Base-by-base conservation (phyloP, 2,329 filamentous ascomycete species). In the Penicillium sp. region DNA sequence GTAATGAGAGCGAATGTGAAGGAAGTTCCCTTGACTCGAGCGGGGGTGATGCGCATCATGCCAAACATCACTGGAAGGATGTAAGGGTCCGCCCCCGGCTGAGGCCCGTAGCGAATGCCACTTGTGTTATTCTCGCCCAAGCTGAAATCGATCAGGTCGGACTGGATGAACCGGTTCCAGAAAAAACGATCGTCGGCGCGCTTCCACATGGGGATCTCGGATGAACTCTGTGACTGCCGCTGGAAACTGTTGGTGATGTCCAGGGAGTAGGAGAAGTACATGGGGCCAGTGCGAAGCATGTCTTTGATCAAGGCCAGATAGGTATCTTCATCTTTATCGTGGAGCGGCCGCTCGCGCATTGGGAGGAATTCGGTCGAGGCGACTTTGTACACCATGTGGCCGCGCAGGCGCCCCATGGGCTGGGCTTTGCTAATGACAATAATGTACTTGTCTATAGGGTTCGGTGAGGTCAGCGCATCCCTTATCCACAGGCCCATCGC, bases 241-340 rank as follows among this genome's bases (percentile, higher is more conserved):
- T 99, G 95, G 80, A 98, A 96, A 73, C 87, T 93, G 81, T 96
- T 99, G 68, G 95, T 99, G 64, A 99, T 85, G 77, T 99, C 95
- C 75, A 96, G 87, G 9, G 93, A 94, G 81, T 99, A 99, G 58
- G 95, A 98, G 72, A 97, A 99, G 83, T 96, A 98, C 89, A 98
- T 92, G 9, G 94, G 92, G 0, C 90, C 91, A 13, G 86, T 88
- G 74, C 90, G 89, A 68, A 99, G 84, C 62, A 95, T 87, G 50
- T 84, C 86, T 76, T 92, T 92, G 67, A 99, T 85, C 55, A 98
- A 83, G 51, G 82, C 79, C 55, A 98, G 84, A 76, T 97, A 98
- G 67, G 87, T 90, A 77, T 98, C 94, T 82, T 99, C 95, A 74
- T 99, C 95, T 46, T 89, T 87, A 72, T 99, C 95, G 77, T 90